Conservation (phyloP, 1,139 yeast species). For the Trichomonascaceae sp. region DNA sequence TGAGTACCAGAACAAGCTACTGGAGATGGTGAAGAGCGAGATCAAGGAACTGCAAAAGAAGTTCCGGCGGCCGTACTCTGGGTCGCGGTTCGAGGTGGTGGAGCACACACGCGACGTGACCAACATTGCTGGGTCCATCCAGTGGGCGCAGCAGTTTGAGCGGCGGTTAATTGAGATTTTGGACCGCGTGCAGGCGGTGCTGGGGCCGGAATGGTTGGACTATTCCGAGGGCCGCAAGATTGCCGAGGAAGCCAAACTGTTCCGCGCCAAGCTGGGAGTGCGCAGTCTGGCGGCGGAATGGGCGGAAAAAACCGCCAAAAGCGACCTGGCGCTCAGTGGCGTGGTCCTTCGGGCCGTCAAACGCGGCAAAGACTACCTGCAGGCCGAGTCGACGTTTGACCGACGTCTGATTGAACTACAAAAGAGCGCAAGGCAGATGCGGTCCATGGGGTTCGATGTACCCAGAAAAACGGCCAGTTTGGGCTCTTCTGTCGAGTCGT, state of each 20-base stretch:
- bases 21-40: conserved; percentile 36
- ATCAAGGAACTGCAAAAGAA: conserved; percentile 30
- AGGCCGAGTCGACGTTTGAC: no score
- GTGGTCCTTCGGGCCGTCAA: no score
- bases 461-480: conserved; percentile 37
- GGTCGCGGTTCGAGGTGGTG: conserved; percentile 26
- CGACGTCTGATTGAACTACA: conserved; percentile 31
- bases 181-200: conserved; percentile 34
- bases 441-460: conserved; percentile 42
- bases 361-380: no score
- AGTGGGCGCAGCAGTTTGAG: conserved; percentile 40
- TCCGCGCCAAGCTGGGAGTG: conserved; percentile 36
- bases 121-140: conserved; percentile 32
- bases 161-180: conserved; percentile 30
- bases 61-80: conserved; percentile 24
- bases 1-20: conserved; percentile 39
- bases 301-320: no score
- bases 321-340: no score
- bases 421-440: conserved; percentile 42
- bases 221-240: conserved; percentile 64
- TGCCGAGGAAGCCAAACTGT: conserved; percentile 34
- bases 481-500: conserved; percentile 34
- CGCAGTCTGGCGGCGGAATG: no score
- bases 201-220: conserved; percentile 65
- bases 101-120: conserved; percentile 35